Percentiles rank a stretch among this genome's conserved stretches.
Conservation (phyloP, 1,284 basidiomycete species). For the Apiotrichum siamense region DNA sequence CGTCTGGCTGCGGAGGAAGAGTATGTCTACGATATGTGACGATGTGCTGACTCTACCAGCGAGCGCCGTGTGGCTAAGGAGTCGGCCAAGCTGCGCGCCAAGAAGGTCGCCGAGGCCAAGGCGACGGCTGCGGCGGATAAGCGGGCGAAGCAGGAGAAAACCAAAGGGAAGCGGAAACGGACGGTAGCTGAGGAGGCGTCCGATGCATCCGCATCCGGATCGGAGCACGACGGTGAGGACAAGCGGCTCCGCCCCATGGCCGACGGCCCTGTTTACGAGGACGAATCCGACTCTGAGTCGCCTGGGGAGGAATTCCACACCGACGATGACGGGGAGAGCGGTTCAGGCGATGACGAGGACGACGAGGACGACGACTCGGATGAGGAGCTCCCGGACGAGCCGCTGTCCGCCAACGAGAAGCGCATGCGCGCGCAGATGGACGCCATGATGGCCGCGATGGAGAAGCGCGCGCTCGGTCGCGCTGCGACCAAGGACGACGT, state of each 20-base stretch:
- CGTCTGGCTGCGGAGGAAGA: conserved; percentile 5
- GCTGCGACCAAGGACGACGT: conserved; percentile 10
- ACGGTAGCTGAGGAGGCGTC: conserved; percentile 15
- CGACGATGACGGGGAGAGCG: conserved; percentile 12
- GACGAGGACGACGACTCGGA: conserved; percentile 25
- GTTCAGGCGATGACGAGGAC: conserved; percentile 24
- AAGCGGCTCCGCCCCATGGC: conserved; percentile 18
- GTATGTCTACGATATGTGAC: conserved; percentile 13
- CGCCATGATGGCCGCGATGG: conserved; percentile 33
- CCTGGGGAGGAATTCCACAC: conserved; percentile 22
- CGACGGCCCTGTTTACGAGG: neutral
- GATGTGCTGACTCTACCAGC: neutral
- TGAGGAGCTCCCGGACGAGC: conserved; percentile 28
- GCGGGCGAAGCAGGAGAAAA: neutral
- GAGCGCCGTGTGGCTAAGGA: conserved; percentile 7
- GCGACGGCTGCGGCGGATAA: conserved; percentile 1
- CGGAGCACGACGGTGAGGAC: conserved; percentile 11
- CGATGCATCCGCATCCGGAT: too few relatives aligned
- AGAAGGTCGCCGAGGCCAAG: conserved; percentile 23
- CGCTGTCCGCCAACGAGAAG: conserved; percentile 20
- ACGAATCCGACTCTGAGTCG: conserved; percentile 11
- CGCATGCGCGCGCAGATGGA: conserved; percentile 29
- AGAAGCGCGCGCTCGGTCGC: conserved; percentile 25
- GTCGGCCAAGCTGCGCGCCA: conserved; percentile 19
- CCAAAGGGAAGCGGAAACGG: conserved; percentile 7